Conservation (phyloP, 805 yeast species). For the Candida stauntonica region DNA sequence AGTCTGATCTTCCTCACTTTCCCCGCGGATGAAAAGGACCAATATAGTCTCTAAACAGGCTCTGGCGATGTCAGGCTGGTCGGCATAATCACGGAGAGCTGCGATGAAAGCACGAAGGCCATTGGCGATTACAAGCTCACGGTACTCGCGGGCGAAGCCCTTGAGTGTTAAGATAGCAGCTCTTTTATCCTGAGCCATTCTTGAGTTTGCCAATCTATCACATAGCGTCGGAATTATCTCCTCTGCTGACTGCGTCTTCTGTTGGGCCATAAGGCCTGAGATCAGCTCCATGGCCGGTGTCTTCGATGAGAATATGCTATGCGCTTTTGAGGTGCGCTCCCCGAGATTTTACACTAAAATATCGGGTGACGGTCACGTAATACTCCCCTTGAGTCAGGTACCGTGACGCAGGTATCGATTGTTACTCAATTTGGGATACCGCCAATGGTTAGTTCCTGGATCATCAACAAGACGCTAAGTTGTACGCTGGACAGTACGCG, state of each 20-base stretch:
- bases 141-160: constrained; percentile 79
- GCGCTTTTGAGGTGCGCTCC: too few relatives aligned
- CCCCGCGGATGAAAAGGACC: constrained; percentile 72
- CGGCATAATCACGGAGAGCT: constrained; percentile 59
- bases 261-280: constrained; percentile 40
- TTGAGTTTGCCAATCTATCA: constrained; percentile 81
- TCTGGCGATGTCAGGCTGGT: constrained; percentile 68
- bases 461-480: too few relatives aligned
- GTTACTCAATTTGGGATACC: too few relatives aligned
- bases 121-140: constrained; percentile 87
- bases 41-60: constrained; percentile 83
- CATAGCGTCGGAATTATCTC: constrained; percentile 87
- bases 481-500: too few relatives aligned
- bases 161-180: constrained; percentile 89
- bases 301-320: not conserved
- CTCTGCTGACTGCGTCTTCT: constrained; percentile 57
- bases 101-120: constrained; percentile 72
- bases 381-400: too few relatives aligned
- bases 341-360: too few relatives aligned
- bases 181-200: constrained; percentile 75
- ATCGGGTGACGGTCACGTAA: too few relatives aligned
- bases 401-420: too few relatives aligned
- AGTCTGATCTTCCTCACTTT: constrained; percentile 57
- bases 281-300: constrained; percentile 41
- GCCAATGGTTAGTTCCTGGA: too few relatives aligned